These are phyloP conservation scores for Thalassiosira exigua DNA, from an alignment of 352 stramenopile species.

Conservation along the genomic window DNA sequence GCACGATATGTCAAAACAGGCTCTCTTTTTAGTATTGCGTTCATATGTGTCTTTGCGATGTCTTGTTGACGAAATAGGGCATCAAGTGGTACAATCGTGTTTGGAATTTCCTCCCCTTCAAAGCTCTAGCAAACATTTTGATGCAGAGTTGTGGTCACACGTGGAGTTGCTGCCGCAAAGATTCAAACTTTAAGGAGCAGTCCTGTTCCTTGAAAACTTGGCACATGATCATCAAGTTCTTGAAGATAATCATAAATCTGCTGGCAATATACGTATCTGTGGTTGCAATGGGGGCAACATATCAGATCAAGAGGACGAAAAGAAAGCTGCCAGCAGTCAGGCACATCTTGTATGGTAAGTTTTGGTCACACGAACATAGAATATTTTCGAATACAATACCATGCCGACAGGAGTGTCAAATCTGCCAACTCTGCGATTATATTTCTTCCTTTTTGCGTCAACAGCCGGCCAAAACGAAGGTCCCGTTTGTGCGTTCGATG, in stretches of 20 bases:
- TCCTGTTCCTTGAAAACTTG: conserved; percentile 9
- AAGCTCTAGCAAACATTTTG: conserved; percentile 24
- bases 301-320: conserved; percentile 31
- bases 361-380: no score
- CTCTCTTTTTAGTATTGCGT: no score
- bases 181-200: conserved; percentile 6
- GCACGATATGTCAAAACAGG: no score
- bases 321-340: conserved; percentile 24
- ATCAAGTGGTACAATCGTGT: conserved; percentile 33
- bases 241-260: conserved; percentile 39
- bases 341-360: conserved; percentile 18
- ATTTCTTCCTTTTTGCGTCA: no score
- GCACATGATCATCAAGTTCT: conserved; percentile 11
- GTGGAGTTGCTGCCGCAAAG: conserved; percentile 29
- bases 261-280: conserved; percentile 41
- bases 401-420: no score
- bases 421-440: no score
- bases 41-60: no score
- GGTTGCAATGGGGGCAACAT: conserved; percentile 21
- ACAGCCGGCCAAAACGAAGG: conserved; percentile 13
- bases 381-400: no score
- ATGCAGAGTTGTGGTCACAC: background rate
- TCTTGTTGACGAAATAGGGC: no score
- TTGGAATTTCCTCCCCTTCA: conserved; percentile 31
- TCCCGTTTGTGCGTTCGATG: conserved; percentile 51